Evolutionary conservation across 2,329 filamentous ascomycete genomes (phyloP), one percentile per base, ranked within the genome.

Genomic region (Colletotrichum australisinense): DNA sequence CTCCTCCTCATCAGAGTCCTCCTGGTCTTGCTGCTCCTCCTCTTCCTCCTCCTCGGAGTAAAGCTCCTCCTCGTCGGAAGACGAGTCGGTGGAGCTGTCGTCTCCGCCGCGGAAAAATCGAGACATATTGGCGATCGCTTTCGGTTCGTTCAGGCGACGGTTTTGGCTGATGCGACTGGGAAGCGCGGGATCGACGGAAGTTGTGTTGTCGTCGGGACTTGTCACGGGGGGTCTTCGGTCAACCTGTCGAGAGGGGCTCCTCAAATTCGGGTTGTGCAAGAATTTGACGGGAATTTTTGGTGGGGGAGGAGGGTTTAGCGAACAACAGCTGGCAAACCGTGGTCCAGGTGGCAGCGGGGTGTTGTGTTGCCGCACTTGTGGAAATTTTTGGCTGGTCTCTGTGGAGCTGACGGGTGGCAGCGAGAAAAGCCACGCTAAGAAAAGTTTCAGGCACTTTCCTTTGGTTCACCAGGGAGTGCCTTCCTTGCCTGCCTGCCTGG

Each of bases 31-130:
- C 75, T 83, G 78, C 78, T 83, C 82, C 83, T 91, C 91, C 78
- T 88, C 86, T 80, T 92, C 90, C 83, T 94, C 93, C 84, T 92
- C 92, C 79, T 93, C 93, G 78, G 90, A 91, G 91, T 97, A 97
- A 86, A 98, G 93, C 86, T 95, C 93, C 88, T 98, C 95, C 89
- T 98, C 96, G 79, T 98, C 96, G 81, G 95, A 97, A 89, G 94
- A 95, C 88, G 91, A 95, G 86, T 98, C 95, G 89, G 92, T 94
- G 81, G 96, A 98, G 91, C 95, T 98, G 86, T 97, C 95, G 88
- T 90, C 88, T 81, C 93, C 94, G 84, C 94, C 94, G 85, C 95
- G 94, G 90, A 98, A 98, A 87, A 98, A 99, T 88, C 95, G 94
- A 90, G 97, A 98, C 94, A 96, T 97, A 75, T 82, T 93, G 87